Base-by-base conservation (phyloP, 257 asterid genomes). In the Petrea volubilis region DNA sequence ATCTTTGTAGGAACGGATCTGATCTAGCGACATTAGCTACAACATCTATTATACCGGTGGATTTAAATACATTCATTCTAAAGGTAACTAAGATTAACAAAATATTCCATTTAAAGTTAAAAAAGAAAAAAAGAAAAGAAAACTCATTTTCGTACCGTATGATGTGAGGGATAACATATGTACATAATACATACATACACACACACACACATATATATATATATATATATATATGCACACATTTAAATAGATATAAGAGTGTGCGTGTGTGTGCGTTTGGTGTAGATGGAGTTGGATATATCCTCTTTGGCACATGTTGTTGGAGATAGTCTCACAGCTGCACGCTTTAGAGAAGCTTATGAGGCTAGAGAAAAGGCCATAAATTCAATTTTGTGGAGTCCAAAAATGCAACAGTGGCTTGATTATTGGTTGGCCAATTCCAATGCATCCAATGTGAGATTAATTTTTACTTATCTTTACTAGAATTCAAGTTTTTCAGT, bases 261-360 rank as follows among this genome's bases (percentile, higher is more conserved):
- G n/a, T n/a, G n/a, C n/a, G n/a, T n/a, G n/a, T n/a, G n/a, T n/a
- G n/a, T n/a, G n/a, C n/a, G n/a, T 28, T 40, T 62, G 44, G 44
- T 31, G 13, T 82, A 94, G 98, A 89, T 92, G 99, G 99, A 95
- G 78, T 84, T 88, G 43, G 97, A 95, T 75, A 87, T 95, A 67
- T 74, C 83, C 60, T 78, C 68, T 43, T 68, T 95, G 78, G 94
- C 96, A 67, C 78, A 76, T 65, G 77, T 77, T 68, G 59, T 72
- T 23, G 96, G 91, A 70, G 94, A 92, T 36, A 66, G 34, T 33
- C 34, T 8, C 43, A 80, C 80, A 27, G 83, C 76, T 21, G 47
- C 70, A 24, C 63, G 34, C 12, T 92, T 83, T 73, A 73, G 24
- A 13, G 74, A 87, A 73, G 94, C 90, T 74, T 81, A 96, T 33